Base-by-base conservation (phyloP, 306 rosid genomes). In the Gastrolobium villosum region DNA sequence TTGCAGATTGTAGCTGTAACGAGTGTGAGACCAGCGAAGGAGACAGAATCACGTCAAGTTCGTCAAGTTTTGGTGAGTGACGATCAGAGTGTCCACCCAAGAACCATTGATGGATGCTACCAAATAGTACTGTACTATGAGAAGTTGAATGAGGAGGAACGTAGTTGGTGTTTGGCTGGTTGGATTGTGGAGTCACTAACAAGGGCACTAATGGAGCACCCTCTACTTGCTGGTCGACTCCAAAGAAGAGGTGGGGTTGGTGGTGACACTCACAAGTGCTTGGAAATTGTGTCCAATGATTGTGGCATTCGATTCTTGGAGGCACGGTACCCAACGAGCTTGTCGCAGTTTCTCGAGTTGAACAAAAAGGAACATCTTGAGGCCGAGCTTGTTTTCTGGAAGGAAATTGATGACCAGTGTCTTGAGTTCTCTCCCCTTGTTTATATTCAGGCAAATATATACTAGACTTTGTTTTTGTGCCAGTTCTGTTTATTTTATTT, bases 351-450 rank as follows among this genome's bases (percentile, higher is more conserved):
- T 76, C 86, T 90, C 41, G 53, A 55, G 6, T 34, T 55, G 48
- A 53, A 34, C 36, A 36, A 41, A 6, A 80, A 14, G 11, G 61
- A 80, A 13, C 68, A 65, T 68, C 84, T 76, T 26, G 88, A 89
- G 32, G 60, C 82, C 28, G 61, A 89, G 7, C 96, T 91, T 65
- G 93, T 89, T 26, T 91, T 75, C 56, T 91, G 93, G 96, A 84
- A 86, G 40, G 83, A 76, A 40, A 75, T 89, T 49, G 93, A 89
- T 43, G 73, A 68, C 0, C 65, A 81, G 1, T 56, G 4, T 77
- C 93, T 89, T 49, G 74, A 69, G 2, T 90, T 79, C 65, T 90
- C 83, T 55, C 96, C 96, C 5, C 83, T 90, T 32, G 78, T 85
- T 76, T 90, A 83, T 73, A 77, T 88, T 77, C 96, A 88, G 91